Base-by-base conservation (phyloP, 257 asterid species). In the Linaria vulgaris region DNA sequence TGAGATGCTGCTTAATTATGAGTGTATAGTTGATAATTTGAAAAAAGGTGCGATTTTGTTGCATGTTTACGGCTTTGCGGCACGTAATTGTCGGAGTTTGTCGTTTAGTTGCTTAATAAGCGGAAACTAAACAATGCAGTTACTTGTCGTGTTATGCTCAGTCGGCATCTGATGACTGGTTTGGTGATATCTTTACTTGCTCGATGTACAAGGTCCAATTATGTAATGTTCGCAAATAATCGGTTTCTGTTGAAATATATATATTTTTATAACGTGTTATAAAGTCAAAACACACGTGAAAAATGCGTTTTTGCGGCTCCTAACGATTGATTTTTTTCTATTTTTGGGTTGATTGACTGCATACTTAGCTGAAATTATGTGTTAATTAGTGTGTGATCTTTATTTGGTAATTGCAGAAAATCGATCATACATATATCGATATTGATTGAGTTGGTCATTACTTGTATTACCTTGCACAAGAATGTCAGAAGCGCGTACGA, bases 131-230 rank as follows among this genome's bases (percentile, higher is more conserved):
- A 34, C 41, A 48, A 52, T 59, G n/a, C 64, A 46, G 70, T 65
- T 54, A 17, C 54, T 6, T 3, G 37, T 41, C 50, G 21, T 23
- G 63, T 67, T 14, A 27, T 49, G 30, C 45, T 61, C 34, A 19
- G 49, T 23, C 30, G 59, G 70, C 46, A 23, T 25, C 47, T 48
- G 64, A 52, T 43, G 57, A 52, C 22, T 67, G 22, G 48, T 49
- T 72, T 63, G 47, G 19, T 19, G 47, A 52, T 65, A 71, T 61
- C 45, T 74, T 5, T 16, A 39, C 24, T 12, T 27, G 51, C 57
- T 47, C 41, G 23, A 41, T 34, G 41, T 7, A 53, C 55, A 62
- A 34, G 57, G 10, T 52, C 44, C 10, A 14, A 15, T 67, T n/a
- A 21, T 47, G 39, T 34, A 56, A 46, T 57, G 16, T 52, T 39